Evolutionary conservation across 2,329 filamentous ascomycete genomes (phyloP).

Genomic region (Pleurostoma richardsiae): DNA sequence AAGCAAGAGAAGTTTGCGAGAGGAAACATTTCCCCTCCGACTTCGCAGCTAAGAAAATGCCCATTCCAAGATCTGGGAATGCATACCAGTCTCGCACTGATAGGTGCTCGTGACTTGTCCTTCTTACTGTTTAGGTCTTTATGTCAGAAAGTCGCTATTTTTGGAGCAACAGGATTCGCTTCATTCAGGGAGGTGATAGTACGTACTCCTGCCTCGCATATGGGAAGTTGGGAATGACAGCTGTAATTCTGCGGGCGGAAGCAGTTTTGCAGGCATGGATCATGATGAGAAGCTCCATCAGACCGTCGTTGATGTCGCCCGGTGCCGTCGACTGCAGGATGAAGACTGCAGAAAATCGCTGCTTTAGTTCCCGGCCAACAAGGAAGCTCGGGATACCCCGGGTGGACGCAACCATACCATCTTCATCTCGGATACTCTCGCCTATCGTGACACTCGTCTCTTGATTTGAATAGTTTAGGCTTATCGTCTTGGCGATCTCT

Average conservation of each 20-base stretch:
- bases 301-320: conserved; percentile 93
- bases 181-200: too few species aligned
- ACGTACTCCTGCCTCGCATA: conserved; percentile 78
- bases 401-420: conserved; percentile 39
- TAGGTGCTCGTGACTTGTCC: conserved; percentile 80
- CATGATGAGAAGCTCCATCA: conserved; percentile 98
- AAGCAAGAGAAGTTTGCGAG: too few species aligned
- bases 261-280: conserved; percentile 85
- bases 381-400: too few species aligned
- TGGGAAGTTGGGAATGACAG: conserved; percentile 92
- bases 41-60: too few species aligned
- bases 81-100: conserved; percentile 27
- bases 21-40: too few species aligned
- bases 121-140: neutral
- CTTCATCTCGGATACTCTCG: conserved; percentile 93
- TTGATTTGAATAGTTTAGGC: conserved; percentile 80
- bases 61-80: too few species aligned
- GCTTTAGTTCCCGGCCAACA: too few species aligned
- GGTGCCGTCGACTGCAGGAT: conserved; percentile 93
- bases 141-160: neutral
- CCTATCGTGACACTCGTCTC: conserved; percentile 90
- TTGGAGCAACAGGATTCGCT: neutral
- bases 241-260: conserved; percentile 85
- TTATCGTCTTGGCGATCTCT: conserved; percentile 73
- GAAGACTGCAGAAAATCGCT: conserved; percentile 48